Percentiles rank a stretch among this genome's conserved stretches.
These are phyloP conservation scores for Hylodesmum podocarpum DNA, from an alignment of 306 rosid genomes.

Conservation along the genomic window DNA sequence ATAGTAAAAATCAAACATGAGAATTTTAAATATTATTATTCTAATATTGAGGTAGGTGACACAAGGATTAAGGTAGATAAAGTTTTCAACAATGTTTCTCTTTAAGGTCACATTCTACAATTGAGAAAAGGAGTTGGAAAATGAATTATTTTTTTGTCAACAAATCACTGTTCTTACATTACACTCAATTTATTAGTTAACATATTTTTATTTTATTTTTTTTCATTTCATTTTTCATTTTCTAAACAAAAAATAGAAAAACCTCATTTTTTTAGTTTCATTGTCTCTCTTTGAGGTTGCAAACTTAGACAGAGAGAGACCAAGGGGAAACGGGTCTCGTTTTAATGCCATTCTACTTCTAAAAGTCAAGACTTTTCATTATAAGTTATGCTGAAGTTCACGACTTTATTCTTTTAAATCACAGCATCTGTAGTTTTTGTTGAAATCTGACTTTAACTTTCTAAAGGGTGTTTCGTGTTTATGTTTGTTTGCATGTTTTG, in stretches of 20 bases:
- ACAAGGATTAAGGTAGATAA: constrained; percentile 18
- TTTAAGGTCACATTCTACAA: constrained; percentile 3
- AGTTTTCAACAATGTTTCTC: constrained; percentile 20
- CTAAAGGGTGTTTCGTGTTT: constrained; percentile 30
- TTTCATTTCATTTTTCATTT: constrained; percentile 28
- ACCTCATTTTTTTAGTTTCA: not conserved
- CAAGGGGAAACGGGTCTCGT: constrained; percentile 42
- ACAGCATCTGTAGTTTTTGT: constrained; percentile 13
- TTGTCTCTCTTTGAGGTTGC: constrained; percentile 64
- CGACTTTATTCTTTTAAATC: constrained; percentile 14
- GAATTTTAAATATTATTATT: not conserved
- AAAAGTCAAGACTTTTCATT: constrained; percentile 32
- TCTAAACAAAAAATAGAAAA: not conserved
- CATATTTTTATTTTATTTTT: constrained; percentile 23
- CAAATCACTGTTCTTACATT: constrained; percentile 27
- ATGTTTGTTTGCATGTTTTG: not conserved
- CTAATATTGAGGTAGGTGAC: constrained; percentile 15
- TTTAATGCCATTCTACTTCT: constrained; percentile 44
- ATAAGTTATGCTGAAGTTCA: constrained; percentile 38
- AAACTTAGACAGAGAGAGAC: constrained; percentile 27
- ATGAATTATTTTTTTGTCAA: constrained; percentile 48
- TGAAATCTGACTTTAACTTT: constrained; percentile 18
- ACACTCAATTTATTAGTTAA: constrained; percentile 43
- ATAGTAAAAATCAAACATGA: not conserved
- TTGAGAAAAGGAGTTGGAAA: not conserved